Base-by-base conservation (phyloP, 257 asterid genomes). In the Solanum rostratum region DNA sequence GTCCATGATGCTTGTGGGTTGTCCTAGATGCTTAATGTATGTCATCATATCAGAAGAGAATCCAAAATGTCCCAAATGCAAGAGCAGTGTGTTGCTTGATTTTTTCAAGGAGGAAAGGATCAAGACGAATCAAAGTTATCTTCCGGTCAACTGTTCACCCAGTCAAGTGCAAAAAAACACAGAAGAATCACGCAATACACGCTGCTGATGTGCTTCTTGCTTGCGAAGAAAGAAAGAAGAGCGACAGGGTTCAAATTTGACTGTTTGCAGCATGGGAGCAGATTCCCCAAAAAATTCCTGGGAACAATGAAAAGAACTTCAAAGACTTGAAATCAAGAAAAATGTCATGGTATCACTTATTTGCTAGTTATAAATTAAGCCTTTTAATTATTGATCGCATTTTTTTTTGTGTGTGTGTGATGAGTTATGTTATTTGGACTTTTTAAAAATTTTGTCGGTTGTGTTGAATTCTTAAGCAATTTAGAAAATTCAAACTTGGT, bases 71-170 rank as follows among this genome's bases (percentile, higher is more conserved):
- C 95, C 93, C 10, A 88, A 88, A 71, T 91, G 93, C 88, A 89
- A 91, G 89, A 91, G 91, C 87, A 89, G 89, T 79, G 95, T 86
- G n/a, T 88, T 92, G 92, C 93, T 92, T 68, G 92, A 92, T 80
- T 91, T 92, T 70, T 62, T 89, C 85, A 88, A 84, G 55, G 90
- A 88, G 29, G 86, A 92, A 57, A 88, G 85, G 84, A 59, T 84
- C 57, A 85, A 80, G 82, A 87, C n/a, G n/a, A n/a, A n/a, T n/a
- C n/a, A n/a, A n/a, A n/a, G n/a, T n/a, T n/a, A n/a, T n/a, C n/a
- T n/a, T n/a, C n/a, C n/a, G n/a, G n/a, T n/a, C n/a, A n/a, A n/a
- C n/a, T n/a, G n/a, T n/a, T n/a, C n/a, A n/a, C n/a, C n/a, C n/a
- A n/a, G n/a, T n/a, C n/a, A n/a, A n/a, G n/a, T n/a, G n/a, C n/a